A percentile compares a stretch with the other conserved stretches of the same genome.
Evolutionary conservation across 2,329 filamentous ascomycete genomes (phyloP).

Genomic region (Botryotinia convoluta): DNA sequence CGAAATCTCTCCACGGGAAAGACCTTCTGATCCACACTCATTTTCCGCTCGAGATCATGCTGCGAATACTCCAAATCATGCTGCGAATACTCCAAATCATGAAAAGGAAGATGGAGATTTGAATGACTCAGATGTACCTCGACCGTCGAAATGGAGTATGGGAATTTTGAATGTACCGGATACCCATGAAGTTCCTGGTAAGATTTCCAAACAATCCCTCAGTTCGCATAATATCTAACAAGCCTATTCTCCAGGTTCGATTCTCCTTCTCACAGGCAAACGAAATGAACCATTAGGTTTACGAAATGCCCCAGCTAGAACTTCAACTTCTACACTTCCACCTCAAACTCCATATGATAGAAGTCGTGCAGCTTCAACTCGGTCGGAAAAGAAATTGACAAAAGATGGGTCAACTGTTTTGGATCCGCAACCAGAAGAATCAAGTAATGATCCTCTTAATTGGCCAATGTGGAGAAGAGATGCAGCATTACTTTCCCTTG

Average conservation of each 20-base stretch:
- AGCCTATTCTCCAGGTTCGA: slow-evolving; percentile 47
- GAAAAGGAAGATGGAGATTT: slow-evolving; percentile 16
- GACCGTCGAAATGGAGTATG: slow-evolving; percentile 55
- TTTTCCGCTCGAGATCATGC: slow-evolving; percentile 30
- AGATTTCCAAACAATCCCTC: slow-evolving; percentile 29
- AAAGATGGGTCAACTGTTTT: slow-evolving; percentile 80
- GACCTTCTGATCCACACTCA: slow-evolving; percentile 23
- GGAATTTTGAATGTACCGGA: slow-evolving; percentile 80
- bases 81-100: slow-evolving; percentile 17
- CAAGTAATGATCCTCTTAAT: slow-evolving; percentile 86
- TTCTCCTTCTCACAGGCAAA: slow-evolving; percentile 54
- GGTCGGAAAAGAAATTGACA: slow-evolving; percentile 67
- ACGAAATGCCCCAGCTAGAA: slow-evolving; percentile 47
- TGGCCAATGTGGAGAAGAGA: slow-evolving; percentile 85
- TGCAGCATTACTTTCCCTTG: slow-evolving; percentile 73
- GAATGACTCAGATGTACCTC: slow-evolving; percentile 19
- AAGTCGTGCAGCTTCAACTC: slow-evolving; percentile 19
- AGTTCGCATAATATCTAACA: not conserved
- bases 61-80: slow-evolving; percentile 16
- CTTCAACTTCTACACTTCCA: slow-evolving; percentile 52
- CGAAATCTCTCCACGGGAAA: not conserved
- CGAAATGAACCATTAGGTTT: slow-evolving; percentile 46
- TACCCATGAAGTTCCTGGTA: slow-evolving; percentile 86
- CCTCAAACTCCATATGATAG: slow-evolving; percentile 22
- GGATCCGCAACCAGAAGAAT: slow-evolving; percentile 89